These are phyloP conservation scores for Pleoardoris graminearum DNA, from an alignment of 2,329 filamentous ascomycete species.

Conservation along the genomic window DNA sequence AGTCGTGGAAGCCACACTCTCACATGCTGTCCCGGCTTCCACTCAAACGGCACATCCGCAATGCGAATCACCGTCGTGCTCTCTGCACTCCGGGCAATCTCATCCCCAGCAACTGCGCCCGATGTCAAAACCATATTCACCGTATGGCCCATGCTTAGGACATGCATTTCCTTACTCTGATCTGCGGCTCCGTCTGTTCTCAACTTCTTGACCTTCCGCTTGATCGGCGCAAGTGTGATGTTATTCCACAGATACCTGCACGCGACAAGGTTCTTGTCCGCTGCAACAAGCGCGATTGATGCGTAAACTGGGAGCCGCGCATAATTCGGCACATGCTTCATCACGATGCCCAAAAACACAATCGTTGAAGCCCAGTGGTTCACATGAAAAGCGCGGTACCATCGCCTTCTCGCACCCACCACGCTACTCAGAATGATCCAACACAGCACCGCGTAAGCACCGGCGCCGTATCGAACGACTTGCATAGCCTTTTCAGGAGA, in stretches of 20 bases:
- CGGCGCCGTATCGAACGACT: slow-evolving; percentile 29
- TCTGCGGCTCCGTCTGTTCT: slow-evolving; percentile 8
- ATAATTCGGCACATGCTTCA: slow-evolving; percentile 31
- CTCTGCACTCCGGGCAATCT: slow-evolving; percentile 8
- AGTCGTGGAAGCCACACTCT: slow-evolving; percentile 31
- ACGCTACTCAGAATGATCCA: slow-evolving; percentile 33
- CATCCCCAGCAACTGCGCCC: slow-evolving; percentile 13
- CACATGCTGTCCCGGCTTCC: slow-evolving; percentile 37
- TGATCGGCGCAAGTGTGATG: slow-evolving; percentile 18
- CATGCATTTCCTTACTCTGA: slow-evolving; percentile 12
- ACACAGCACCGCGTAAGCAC: slow-evolving; percentile 25
- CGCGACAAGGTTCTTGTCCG: slow-evolving; percentile 19
- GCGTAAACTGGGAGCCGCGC: slow-evolving; percentile 27
- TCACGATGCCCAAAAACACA: slow-evolving; percentile 23
- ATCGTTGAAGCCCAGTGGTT: slow-evolving; percentile 32
- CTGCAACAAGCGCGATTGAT: slow-evolving; percentile 17
- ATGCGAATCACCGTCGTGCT: slow-evolving; percentile 27
- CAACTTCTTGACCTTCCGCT: slow-evolving; percentile 2
- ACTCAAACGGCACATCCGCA: slow-evolving; percentile 26
- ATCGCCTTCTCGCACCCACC: slow-evolving; percentile 27
- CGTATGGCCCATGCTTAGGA: slow-evolving; percentile 24
- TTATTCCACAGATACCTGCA: slow-evolving; percentile 25
- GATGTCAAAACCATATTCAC: slow-evolving; percentile 25
- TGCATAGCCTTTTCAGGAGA: slow-evolving; percentile 24
- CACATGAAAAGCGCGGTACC: slow-evolving; percentile 30